These are phyloP conservation scores for Barnettozyma botsteinii DNA, from an alignment of 805 yeast species.

Conservation along the genomic window DNA sequence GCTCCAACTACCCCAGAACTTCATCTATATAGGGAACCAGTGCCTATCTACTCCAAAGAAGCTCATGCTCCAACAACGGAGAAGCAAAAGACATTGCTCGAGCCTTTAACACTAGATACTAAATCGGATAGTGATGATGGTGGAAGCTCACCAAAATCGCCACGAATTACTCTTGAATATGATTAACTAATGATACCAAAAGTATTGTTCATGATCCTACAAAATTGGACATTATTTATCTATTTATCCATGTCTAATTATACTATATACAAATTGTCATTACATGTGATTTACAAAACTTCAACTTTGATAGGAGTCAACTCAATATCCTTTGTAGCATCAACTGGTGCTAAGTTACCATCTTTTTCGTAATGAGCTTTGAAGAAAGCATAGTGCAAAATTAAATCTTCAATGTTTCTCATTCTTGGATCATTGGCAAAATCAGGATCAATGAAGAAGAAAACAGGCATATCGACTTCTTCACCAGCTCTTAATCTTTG, in stretches of 20 bases:
- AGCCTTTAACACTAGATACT: slow-evolving; percentile 2
- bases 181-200: not conserved
- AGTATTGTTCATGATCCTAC: not conserved
- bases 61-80: slow-evolving; percentile 1
- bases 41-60: slow-evolving; percentile 13
- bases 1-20: slow-evolving; percentile 19
- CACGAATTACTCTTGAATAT: slow-evolving; percentile 4
- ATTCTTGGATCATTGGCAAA: slow-evolving; percentile 88
- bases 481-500: slow-evolving; percentile 92
- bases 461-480: slow-evolving; percentile 98
- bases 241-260: not conserved
- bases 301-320: slow-evolving; percentile 19
- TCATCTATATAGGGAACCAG: slow-evolving; percentile 21
- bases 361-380: slow-evolving; percentile 44
- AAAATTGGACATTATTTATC: not conserved
- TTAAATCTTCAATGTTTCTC: slow-evolving; percentile 85
- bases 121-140: not conserved
- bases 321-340: slow-evolving; percentile 22
- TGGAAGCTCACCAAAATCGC: slow-evolving; percentile 2
- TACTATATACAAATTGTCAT: not conserved
- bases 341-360: slow-evolving; percentile 29
- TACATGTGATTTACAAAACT: not conserved
- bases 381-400: slow-evolving; percentile 90
- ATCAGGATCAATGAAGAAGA: slow-evolving; percentile 95
- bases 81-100: slow-evolving; percentile 1